These are phyloP conservation scores for Vitellaria paradoxa DNA, from an alignment of 179 eudicot species.

Conservation along the genomic window DNA sequence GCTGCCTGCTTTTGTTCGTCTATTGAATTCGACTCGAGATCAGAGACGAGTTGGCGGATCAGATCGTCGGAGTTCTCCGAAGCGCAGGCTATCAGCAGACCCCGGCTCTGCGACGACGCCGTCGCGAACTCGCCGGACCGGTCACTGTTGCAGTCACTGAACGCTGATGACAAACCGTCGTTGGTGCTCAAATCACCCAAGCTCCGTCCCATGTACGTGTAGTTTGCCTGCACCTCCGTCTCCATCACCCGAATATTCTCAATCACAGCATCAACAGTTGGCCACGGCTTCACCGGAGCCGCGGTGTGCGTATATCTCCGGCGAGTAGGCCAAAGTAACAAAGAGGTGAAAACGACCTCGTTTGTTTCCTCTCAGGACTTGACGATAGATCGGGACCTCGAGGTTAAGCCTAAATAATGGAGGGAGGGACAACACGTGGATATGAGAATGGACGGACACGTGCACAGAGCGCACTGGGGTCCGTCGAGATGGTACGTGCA, in stretches of 20 bases:
- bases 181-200: slow-evolving; percentile 39
- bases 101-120: slow-evolving; percentile 50
- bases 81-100: slow-evolving; percentile 57
- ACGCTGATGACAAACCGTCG: slow-evolving; percentile 63
- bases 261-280: background rate
- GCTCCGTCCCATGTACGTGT: slow-evolving; percentile 54
- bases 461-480: slow-evolving; percentile 27
- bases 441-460: slow-evolving; percentile 26
- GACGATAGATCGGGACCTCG: background rate
- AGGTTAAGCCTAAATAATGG: background rate
- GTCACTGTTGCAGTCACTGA: slow-evolving; percentile 88
- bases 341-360: slow-evolving; percentile 24
- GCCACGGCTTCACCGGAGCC: background rate
- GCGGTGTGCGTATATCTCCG: background rate
- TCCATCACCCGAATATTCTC: slow-evolving; percentile 30
- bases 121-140: slow-evolving; percentile 72
- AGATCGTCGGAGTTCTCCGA: slow-evolving; percentile 58
- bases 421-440: slow-evolving; percentile 12
- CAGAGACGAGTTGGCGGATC: slow-evolving; percentile 47
- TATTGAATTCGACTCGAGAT: slow-evolving; percentile 38
- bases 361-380: background rate
- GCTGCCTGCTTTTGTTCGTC: slow-evolving; percentile 60
- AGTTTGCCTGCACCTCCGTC: slow-evolving; percentile 33
- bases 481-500: slow-evolving; percentile 38
- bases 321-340: too few species aligned